phyloP scores from a whole-genome alignment of 495 filamentous ascomycete species.

The Extremus antarcticus region DNA sequence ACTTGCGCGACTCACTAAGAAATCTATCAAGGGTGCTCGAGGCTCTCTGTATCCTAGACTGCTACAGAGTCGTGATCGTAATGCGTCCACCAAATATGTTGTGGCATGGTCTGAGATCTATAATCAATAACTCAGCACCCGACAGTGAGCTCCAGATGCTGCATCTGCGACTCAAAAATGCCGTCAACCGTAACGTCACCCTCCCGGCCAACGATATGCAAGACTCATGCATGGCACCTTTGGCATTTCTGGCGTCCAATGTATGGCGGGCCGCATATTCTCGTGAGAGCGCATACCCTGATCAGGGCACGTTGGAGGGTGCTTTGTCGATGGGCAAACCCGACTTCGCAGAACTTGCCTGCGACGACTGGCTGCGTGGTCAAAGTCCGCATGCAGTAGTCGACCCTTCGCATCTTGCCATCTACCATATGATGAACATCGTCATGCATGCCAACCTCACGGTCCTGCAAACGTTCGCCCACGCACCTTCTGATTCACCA shows the following conservation, averaged over 20 bases:
- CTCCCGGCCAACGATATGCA: not conserved
- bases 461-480: no score
- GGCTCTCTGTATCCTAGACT: not conserved
- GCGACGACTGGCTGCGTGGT: no score
- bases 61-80: not conserved
- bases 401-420: no score
- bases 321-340: not conserved
- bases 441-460: no score
- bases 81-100: not conserved
- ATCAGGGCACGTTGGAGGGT: no score
- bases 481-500: no score
- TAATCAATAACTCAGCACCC: not conserved
- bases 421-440: no score
- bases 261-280: not conserved
- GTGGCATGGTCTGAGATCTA: not conserved
- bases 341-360: no score
- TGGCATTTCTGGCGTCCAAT: not conserved
- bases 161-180: not conserved
- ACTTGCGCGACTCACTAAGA: no score
- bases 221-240: not conserved
- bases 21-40: no score
- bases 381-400: no score
- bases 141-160: not conserved
- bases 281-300: not conserved
- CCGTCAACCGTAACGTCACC: not conserved